These are phyloP conservation scores for Nakaseomyces delphensis DNA, from an alignment of 1,139 yeast species.

Conservation along the genomic window DNA sequence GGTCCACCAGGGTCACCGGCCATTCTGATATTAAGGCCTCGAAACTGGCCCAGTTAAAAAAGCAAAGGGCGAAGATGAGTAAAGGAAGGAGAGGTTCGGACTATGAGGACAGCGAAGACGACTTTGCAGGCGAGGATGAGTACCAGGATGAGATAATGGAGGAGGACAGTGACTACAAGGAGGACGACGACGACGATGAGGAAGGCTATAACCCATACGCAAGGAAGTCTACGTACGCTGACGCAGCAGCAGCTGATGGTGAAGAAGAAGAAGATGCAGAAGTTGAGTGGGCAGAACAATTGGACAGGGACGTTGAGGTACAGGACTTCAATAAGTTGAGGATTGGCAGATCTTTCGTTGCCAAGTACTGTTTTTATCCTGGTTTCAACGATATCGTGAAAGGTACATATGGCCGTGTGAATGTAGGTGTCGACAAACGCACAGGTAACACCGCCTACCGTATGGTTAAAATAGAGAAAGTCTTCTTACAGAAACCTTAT, in stretches of 20 bases:
- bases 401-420: constrained; percentile 75
- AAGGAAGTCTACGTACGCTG: constrained; percentile 26
- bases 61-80: constrained; percentile 66
- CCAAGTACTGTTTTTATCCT: constrained; percentile 72
- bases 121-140: constrained; percentile 32
- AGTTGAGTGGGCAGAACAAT: constrained; percentile 38
- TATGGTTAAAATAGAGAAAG: constrained; percentile 69
- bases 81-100: constrained; percentile 32
- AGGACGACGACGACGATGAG: constrained; percentile 37
- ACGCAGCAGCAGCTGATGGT: too few relatives aligned
- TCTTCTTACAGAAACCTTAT: constrained; percentile 52
- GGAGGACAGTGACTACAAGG: constrained; percentile 34
- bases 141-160: constrained; percentile 26
- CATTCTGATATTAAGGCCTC: constrained; percentile 40
- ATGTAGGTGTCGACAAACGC: constrained; percentile 61
- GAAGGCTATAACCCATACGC: constrained; percentile 36
- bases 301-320: constrained; percentile 37
- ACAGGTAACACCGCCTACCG: constrained; percentile 65
- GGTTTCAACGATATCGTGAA: constrained; percentile 61
- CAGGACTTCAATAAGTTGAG: constrained; percentile 61
- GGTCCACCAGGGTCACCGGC: constrained; percentile 29
- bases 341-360: constrained; percentile 68
- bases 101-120: constrained; percentile 34
- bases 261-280: constrained; percentile 34
- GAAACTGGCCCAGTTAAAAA: constrained; percentile 73